Evolutionary conservation across 768 basidiomycete genomes (phyloP).

Genomic region (Agaricus bisporus): DNA sequence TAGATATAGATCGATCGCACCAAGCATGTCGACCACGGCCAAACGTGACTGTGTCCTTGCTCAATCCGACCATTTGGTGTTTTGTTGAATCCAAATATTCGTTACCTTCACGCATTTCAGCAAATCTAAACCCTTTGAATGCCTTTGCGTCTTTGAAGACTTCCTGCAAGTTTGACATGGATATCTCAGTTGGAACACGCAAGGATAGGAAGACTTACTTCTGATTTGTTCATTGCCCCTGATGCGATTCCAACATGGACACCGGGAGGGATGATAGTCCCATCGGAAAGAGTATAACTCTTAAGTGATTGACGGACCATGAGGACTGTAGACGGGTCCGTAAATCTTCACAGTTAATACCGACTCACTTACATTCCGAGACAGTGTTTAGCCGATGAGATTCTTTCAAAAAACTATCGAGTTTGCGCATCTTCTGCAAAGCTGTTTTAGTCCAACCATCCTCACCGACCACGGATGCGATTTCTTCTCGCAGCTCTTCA

Average conservation of each 20-base stretch:
- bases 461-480: slow-evolving; percentile 24
- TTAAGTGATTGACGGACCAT: slow-evolving; percentile 23
- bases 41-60: slow-evolving; percentile 20
- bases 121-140: slow-evolving; percentile 36
- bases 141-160: slow-evolving; percentile 20
- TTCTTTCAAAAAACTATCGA: slow-evolving; percentile 43
- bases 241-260: slow-evolving; percentile 21
- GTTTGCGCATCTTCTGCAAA: slow-evolving; percentile 31
- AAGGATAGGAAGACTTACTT: slow-evolving; percentile 9
- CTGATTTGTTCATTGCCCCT: slow-evolving; percentile 23
- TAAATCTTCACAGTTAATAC: background rate
- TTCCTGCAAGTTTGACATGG: background rate
- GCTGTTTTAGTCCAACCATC: slow-evolving; percentile 31
- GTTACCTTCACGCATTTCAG: slow-evolving; percentile 19
- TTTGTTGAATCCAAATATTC: slow-evolving; percentile 14
- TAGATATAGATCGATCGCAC: slow-evolving; percentile 5
- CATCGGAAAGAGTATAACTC: slow-evolving; percentile 39
- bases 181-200: background rate
- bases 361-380: background rate
- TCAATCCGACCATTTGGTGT: slow-evolving; percentile 23
- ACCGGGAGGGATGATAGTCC: slow-evolving; percentile 18
- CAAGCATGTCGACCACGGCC: slow-evolving; percentile 26
- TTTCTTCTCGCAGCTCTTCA: slow-evolving; percentile 34
- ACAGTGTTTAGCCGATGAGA: slow-evolving; percentile 16
- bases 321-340: background rate